Conservation (phyloP, 2,329 filamentous ascomycete genomes). For the Colletotrichum horii region DNA sequence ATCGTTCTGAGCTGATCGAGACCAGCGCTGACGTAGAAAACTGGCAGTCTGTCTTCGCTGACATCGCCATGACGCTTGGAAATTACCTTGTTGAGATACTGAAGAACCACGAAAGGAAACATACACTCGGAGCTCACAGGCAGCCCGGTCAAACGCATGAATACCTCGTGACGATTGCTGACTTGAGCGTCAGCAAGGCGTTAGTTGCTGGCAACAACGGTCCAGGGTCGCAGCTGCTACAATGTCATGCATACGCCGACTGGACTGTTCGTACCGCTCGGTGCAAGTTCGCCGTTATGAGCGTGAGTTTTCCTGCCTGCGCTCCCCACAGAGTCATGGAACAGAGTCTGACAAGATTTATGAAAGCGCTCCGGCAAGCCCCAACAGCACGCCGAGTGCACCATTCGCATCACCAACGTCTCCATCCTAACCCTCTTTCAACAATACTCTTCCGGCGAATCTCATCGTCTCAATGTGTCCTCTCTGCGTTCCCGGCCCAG, state of each 20-base stretch:
- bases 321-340: background rate
- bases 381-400: background rate
- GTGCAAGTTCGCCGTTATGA: background rate
- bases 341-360: background rate
- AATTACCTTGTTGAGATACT: background rate
- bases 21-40: background rate
- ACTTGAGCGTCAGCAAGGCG: background rate
- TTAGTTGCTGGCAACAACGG: background rate
- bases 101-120: background rate
- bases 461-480: background rate
- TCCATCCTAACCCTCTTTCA: background rate
- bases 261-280: background rate
- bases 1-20: background rate
- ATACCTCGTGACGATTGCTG: background rate
- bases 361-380: background rate
- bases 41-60: background rate
- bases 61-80: background rate
- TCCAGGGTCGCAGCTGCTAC: background rate
- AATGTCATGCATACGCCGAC: background rate
- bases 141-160: background rate
- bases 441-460: background rate
- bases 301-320: background rate
- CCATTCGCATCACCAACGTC: background rate
- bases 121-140: background rate
- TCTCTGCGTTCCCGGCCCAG: background rate